Conservation (phyloP, 176 grass and related monocot genomes). For the Hsuehochloa calcarea region DNA sequence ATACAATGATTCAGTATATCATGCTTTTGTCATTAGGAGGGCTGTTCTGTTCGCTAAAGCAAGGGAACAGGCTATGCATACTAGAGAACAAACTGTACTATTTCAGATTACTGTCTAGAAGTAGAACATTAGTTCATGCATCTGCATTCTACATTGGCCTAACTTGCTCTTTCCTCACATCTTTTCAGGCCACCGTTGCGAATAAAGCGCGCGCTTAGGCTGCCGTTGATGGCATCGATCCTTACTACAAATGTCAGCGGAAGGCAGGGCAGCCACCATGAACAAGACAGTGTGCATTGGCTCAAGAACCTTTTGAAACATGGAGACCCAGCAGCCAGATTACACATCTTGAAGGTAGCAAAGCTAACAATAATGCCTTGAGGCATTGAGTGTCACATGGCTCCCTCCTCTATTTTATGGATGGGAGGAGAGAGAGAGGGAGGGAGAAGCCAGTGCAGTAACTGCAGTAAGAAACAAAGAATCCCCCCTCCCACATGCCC, state of each 20-base stretch:
- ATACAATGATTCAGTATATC: slow-evolving; percentile 18
- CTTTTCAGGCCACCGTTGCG: slow-evolving; percentile 20
- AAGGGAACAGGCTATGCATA: neutral
- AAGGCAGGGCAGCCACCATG: slow-evolving; percentile 5
- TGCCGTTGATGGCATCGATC: neutral
- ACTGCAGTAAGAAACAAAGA: slow-evolving; percentile 41
- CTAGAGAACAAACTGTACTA: slow-evolving; percentile 17
- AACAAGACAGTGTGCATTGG: slow-evolving; percentile 8
- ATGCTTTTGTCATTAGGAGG: slow-evolving; percentile 14
- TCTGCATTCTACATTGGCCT: neutral
- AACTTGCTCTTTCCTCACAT: slow-evolving; percentile 18
- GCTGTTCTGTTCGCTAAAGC: slow-evolving; percentile 40
- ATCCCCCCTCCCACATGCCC: slow-evolving; percentile 37
- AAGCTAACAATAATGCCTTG: slow-evolving; percentile 47
- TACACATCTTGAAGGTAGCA: slow-evolving; percentile 16
- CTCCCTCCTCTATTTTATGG: slow-evolving; percentile 39
- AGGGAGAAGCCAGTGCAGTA: slow-evolving; percentile 25
- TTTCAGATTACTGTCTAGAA: slow-evolving; percentile 38
- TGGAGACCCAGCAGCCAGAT: neutral
- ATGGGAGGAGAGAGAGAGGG: neutral
- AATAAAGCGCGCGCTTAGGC: neutral
- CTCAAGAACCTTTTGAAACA: slow-evolving; percentile 30
- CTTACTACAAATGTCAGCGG: slow-evolving; percentile 17
- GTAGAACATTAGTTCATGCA: slow-evolving; percentile 21
- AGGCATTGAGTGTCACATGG: slow-evolving; percentile 41